Base-by-base conservation (phyloP, 768 basidiomycete genomes). In the Amanita polypyramis region DNA sequence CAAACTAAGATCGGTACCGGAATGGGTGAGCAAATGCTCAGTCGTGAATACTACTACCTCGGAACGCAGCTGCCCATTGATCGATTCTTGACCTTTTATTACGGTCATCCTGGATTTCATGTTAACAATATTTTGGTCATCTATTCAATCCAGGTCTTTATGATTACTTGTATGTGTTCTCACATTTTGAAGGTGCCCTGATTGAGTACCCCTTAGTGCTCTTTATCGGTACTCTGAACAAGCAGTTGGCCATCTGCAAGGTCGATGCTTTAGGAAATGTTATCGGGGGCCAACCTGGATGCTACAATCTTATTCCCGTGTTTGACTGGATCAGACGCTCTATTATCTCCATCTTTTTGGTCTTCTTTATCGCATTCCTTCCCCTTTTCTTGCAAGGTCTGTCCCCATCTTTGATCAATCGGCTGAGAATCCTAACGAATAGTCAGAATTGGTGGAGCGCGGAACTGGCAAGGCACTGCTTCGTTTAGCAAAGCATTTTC, bases 1-100 rank as follows among this genome's bases (percentile, higher is more conserved):
- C 93, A 97, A 73, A 99, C 96, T 43, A 99, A 99, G 78, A 96
- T 99, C 59, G 95, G 95, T 23, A 96, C 90, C 25, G 96, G 96
- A 67, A 99, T 99, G 96, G 96, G 96, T 58, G 96, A 99, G 66
- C 96, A 99, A 62, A 95, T 98, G 93, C 83, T 99, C 57, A 97
- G 93, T 67, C 82, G 96, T 56, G 96, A 99, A 68, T 99, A 99
- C 64, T 99, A 98, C 66, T 99, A 98, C 64, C 75, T 99, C 40
- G 96, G 96, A 44, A 99, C 96, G 7, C 96, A 99, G 63, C 74
- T 99, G 48, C 96, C 96, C 29, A 81, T 99, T 58, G 96, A 99
- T 63, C 87, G 96, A 20, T 99, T 99, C 82, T 73, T 99, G 58
- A 98, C 95, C 17, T 99, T 98, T 76, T 99, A 99, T 71, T 99